Conservation (phyloP, 2,329 filamentous ascomycete species). For the Fusarium liriodendri region DNA sequence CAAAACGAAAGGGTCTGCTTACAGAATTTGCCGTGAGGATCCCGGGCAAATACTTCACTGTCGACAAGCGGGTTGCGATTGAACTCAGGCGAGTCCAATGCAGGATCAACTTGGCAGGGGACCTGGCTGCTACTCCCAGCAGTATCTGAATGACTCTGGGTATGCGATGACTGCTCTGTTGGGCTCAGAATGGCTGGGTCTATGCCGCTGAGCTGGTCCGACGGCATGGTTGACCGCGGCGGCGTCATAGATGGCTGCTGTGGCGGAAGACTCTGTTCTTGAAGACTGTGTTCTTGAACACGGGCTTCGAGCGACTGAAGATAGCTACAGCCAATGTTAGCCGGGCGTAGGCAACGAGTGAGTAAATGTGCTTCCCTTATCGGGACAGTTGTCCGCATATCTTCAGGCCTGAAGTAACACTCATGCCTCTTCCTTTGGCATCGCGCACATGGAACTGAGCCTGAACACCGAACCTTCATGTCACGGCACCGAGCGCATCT, state of each 20-base stretch:
- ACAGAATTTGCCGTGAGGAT: background rate
- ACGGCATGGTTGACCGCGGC: background rate
- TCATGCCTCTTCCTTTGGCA: background rate
- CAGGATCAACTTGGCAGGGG: background rate
- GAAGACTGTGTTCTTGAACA: background rate
- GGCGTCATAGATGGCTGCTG: background rate
- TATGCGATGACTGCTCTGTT: background rate
- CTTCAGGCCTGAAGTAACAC: background rate
- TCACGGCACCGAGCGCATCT: conserved; percentile 2
- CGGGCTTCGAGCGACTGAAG: background rate
- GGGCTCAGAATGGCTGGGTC: background rate
- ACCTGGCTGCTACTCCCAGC: background rate
- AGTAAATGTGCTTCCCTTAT: background rate
- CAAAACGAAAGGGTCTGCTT: background rate
- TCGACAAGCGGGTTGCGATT: background rate
- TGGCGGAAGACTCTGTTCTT: background rate
- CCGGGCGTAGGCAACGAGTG: background rate
- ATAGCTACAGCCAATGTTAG: background rate
- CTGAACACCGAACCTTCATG: conserved; percentile 7
- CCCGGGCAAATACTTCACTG: background rate
- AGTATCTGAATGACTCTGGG: background rate
- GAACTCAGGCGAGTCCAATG: background rate
- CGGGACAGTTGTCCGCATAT: background rate
- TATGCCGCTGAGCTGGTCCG: background rate
- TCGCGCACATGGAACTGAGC: background rate